A percentile compares a stretch with the other conserved stretches of the same genome.
Conservation (phyloP, 116 monocot species). For the Phalaenopsis hybrid region DNA sequence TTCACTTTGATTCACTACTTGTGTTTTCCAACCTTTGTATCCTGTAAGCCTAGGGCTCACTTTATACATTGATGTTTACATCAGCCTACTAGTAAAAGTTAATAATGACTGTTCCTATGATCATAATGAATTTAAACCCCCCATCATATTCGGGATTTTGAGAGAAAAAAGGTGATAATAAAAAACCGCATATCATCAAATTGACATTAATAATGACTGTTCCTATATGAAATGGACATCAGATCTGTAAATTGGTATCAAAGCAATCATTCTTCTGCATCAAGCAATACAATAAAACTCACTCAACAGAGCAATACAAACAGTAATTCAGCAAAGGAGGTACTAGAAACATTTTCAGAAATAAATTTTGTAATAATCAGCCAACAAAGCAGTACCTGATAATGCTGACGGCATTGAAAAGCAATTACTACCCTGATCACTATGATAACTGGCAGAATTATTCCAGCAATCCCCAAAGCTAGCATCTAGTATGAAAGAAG, state of each 20-base stretch:
- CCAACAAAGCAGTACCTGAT: not conserved
- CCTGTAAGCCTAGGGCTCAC: too few species aligned
- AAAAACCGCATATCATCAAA: too few species aligned
- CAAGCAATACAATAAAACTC: not conserved
- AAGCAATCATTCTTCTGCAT: not conserved
- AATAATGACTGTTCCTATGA: too few species aligned
- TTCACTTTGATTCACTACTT: too few species aligned
- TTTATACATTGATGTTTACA: too few species aligned
- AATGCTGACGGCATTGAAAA: not conserved
- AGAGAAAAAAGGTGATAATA: too few species aligned
- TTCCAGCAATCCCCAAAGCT: not conserved
- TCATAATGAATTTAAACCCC: too few species aligned
- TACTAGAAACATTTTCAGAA: not conserved
- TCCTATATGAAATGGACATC: not conserved
- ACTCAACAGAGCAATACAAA: not conserved
- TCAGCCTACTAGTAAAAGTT: too few species aligned
- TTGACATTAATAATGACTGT: not conserved
- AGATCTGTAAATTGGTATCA: not conserved
- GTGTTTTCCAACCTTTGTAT: too few species aligned
- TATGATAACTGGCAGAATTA: conserved; percentile 5
- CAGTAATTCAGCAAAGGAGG: not conserved
- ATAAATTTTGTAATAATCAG: not conserved
- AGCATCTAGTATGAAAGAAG: not conserved
- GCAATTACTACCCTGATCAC: not conserved
- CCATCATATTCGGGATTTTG: too few species aligned